Evolutionary conservation across 2,329 filamentous ascomycete genomes (phyloP).

Genomic region (Ciborinia camelliae): DNA sequence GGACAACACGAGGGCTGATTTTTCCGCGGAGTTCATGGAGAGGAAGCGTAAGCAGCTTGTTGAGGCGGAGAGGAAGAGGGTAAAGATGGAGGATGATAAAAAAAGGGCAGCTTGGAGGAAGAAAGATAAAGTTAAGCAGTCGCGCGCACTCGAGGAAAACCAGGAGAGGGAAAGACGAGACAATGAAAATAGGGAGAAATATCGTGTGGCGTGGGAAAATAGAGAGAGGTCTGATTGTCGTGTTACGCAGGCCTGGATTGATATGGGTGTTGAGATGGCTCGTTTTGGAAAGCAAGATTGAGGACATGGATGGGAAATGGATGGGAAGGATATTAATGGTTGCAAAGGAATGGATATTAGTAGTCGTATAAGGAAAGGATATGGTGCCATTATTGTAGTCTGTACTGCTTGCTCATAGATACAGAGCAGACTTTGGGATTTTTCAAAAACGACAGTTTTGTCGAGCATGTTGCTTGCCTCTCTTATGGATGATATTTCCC

Average conservation of each 20-base stretch:
- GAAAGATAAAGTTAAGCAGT: no score
- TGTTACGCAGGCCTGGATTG: conserved; percentile 1
- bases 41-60: not conserved
- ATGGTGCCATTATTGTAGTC: not conserved
- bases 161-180: not conserved
- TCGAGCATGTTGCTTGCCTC: not conserved
- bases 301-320: no score
- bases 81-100: not conserved
- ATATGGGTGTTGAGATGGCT: not conserved
- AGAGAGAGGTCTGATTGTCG: not conserved
- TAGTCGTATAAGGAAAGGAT: no score
- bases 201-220: not conserved
- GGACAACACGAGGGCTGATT: no score
- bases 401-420: no score
- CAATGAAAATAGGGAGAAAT: not conserved
- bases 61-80: not conserved
- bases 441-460: not conserved
- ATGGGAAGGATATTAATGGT: not conserved
- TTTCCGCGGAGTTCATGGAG: not conserved
- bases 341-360: no score
- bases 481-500: not conserved
- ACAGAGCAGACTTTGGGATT: no score
- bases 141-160: no score
- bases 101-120: not conserved
- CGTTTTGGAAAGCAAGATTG: not conserved